phyloP scores from a whole-genome alignment of 2,329 filamentous ascomycete genomes.

The Venturia pyrina region DNA sequence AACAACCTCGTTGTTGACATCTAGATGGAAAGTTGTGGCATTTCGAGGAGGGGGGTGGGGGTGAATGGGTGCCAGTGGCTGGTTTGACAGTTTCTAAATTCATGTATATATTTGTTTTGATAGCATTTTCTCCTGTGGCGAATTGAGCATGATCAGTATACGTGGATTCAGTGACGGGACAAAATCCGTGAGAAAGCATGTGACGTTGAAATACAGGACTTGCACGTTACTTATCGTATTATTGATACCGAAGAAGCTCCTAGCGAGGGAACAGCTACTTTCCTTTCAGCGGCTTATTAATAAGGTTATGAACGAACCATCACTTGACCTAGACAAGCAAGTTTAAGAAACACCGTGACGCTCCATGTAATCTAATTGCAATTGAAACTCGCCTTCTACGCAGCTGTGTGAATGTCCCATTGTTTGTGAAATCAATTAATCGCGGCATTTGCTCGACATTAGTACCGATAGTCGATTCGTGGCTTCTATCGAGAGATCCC shows the following conservation, averaged over 20 bases:
- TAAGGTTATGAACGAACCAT: background rate
- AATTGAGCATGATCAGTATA: no score
- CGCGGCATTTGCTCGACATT: background rate
- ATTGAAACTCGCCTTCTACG: background rate
- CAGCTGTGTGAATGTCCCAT: background rate
- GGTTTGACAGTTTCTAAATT: background rate
- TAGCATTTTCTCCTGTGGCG: no score
- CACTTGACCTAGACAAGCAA: background rate
- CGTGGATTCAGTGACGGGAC: no score
- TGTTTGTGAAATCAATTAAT: background rate
- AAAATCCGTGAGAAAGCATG: no score
- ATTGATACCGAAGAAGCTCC: background rate
- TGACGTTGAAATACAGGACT: background rate
- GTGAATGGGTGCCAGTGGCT: no score
- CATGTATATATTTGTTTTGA: no score
- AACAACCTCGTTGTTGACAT: background rate
- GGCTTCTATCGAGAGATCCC: background rate
- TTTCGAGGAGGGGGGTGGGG: background rate
- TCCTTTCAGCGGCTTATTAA: background rate
- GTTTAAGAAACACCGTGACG: no score
- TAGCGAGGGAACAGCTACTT: background rate
- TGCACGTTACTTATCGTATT: no score
- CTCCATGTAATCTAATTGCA: background rate
- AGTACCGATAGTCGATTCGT: background rate
- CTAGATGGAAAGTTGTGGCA: background rate